These are phyloP conservation scores for Rosa persica DNA, from an alignment of 306 rosid species.

Conservation along the genomic window DNA sequence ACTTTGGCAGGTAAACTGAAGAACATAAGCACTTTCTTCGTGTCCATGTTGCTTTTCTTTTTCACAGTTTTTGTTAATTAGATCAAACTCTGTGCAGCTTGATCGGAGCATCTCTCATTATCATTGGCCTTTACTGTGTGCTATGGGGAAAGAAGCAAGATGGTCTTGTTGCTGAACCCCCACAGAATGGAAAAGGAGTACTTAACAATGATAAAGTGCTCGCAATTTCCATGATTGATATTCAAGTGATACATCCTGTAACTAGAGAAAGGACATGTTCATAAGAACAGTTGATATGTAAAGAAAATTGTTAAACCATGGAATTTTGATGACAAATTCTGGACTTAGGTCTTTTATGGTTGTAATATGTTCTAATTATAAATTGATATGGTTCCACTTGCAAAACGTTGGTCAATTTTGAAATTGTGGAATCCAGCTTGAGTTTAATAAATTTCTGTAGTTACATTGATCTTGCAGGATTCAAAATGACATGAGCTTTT, in stretches of 20 bases:
- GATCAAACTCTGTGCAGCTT: slow-evolving; percentile 14
- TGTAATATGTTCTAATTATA: background rate
- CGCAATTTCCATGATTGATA: background rate
- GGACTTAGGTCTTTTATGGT: background rate
- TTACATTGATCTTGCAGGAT: background rate
- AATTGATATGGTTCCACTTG: background rate
- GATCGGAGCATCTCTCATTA: slow-evolving; percentile 31
- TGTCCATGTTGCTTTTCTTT: background rate
- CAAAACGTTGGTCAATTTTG: background rate
- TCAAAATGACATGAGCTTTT: background rate
- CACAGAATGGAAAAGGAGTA: background rate
- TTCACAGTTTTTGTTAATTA: background rate
- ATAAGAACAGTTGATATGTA: background rate
- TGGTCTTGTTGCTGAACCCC: background rate
- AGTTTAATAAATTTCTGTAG: background rate
- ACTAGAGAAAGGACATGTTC: background rate
- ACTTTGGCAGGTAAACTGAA: slow-evolving; percentile 25
- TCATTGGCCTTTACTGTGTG: slow-evolving; percentile 29
- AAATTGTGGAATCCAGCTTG: background rate
- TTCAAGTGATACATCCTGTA: background rate
- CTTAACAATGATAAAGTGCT: background rate
- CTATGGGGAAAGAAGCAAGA: slow-evolving; percentile 38
- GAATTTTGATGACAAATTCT: background rate
- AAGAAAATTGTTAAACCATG: background rate
- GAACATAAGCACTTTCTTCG: background rate